phyloP scores from a whole-genome alignment of 768 basidiomycete genomes.

The Mycena leptocephala region DNA sequence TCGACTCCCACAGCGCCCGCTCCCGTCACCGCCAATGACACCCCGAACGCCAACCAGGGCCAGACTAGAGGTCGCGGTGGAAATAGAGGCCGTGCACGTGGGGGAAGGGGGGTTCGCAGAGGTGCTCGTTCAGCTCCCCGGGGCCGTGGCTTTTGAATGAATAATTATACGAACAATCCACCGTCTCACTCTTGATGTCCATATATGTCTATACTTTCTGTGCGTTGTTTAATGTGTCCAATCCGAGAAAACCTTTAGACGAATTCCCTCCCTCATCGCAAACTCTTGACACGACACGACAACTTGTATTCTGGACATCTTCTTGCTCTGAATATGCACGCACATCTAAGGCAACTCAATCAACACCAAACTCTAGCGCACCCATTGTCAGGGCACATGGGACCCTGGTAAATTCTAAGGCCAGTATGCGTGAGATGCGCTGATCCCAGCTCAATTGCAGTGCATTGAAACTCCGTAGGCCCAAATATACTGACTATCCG shows the following conservation, averaged over 20 bases:
- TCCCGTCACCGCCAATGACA: not conserved
- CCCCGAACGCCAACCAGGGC: too few species aligned
- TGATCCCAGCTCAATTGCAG: not conserved
- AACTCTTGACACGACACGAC: too few species aligned
- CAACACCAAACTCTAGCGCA: not conserved
- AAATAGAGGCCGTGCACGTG: not conserved
- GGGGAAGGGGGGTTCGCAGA: not conserved
- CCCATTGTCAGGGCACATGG: not conserved
- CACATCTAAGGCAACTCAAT: too few species aligned
- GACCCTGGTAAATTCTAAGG: not conserved
- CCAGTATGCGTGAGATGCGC: not conserved
- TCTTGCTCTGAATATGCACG: not conserved
- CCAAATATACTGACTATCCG: slow-evolving; percentile 29
- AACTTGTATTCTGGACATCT: too few species aligned
- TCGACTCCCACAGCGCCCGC: not conserved
- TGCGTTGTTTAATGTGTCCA: not conserved
- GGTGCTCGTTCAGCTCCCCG: not conserved
- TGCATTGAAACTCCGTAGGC: not conserved
- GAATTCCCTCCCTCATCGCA: too few species aligned
- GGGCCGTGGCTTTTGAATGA: not conserved
- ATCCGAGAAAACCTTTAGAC: not conserved
- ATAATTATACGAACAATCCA: not conserved
- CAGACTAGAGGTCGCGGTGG: not conserved
- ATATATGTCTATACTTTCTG: not conserved
- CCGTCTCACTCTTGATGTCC: too few species aligned